Conservation (phyloP, 164 flowering plant species). For the Brasenia schreberi region DNA sequence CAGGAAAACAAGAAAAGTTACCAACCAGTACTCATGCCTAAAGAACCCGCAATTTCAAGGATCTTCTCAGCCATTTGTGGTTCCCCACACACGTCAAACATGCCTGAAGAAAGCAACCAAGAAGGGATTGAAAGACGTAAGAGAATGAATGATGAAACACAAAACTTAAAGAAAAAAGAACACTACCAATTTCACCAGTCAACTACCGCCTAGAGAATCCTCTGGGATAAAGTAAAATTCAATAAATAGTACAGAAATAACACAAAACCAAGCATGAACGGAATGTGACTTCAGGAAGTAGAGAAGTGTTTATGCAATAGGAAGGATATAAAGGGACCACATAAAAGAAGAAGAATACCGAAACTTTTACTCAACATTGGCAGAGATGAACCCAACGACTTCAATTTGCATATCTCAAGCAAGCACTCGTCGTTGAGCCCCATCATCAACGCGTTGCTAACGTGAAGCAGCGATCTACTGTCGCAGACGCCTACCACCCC, state of each 20-base stretch:
- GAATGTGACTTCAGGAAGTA: too few relatives aligned
- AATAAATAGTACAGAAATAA: too few relatives aligned
- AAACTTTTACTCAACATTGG: conserved; percentile 12
- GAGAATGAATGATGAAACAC: background rate
- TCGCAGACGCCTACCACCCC: conserved; percentile 71
- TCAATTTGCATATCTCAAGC: conserved; percentile 38
- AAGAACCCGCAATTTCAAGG: conserved; percentile 30
- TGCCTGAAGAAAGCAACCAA: conserved; percentile 21
- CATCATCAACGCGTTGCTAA: conserved; percentile 21
- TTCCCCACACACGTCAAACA: conserved; percentile 20
- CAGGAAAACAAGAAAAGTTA: background rate
- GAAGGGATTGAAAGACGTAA: background rate
- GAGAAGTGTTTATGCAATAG: too few relatives aligned
- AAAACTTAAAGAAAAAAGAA: too few relatives aligned
- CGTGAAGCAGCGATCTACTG: conserved; percentile 39
- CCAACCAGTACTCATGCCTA: conserved; percentile 42
- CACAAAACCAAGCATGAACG: too few relatives aligned
- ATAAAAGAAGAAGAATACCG: background rate
- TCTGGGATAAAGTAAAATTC: too few relatives aligned
- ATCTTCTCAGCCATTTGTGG: conserved; percentile 24
- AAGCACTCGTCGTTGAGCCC: conserved; percentile 40
- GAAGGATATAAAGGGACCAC: background rate
- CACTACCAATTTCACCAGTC: background rate
- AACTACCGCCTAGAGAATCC: too few relatives aligned
- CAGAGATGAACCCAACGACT: conserved; percentile 41